Conservation (phyloP, 2,329 filamentous ascomycete species). For the Pseudogymnoascus sp. region DNA sequence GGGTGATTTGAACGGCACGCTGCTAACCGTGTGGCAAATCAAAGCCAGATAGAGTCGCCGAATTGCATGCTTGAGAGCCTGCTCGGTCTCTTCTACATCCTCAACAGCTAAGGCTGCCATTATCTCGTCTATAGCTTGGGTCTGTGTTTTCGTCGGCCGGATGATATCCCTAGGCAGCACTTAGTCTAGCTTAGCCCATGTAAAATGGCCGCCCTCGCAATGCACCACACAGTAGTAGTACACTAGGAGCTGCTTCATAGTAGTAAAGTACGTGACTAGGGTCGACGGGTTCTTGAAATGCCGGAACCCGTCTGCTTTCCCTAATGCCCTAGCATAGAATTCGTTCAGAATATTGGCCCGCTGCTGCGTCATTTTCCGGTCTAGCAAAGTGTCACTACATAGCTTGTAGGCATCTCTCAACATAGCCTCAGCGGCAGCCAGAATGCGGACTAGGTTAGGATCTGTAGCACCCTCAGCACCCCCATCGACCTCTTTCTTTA, state of each 20-base stretch:
- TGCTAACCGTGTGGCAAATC: conserved; percentile 14
- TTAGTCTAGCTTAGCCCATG: not conserved
- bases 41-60: conserved; percentile 12
- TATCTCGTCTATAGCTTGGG: conserved; percentile 13
- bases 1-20: conserved; percentile 11
- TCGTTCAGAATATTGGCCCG: conserved; percentile 15
- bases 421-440: conserved; percentile 11
- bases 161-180: not conserved
- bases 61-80: conserved; percentile 14
- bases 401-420: conserved; percentile 14
- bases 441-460: conserved; percentile 12
- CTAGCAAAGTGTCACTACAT: conserved; percentile 12
- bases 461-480: conserved; percentile 6
- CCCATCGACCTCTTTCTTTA: conserved; percentile 12
- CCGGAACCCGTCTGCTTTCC: conserved; percentile 10
- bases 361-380: conserved; percentile 16
- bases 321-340: conserved; percentile 11
- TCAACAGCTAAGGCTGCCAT: conserved; percentile 10
- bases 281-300: conserved; percentile 14
- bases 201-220: conserved; percentile 11
- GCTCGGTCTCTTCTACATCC: conserved; percentile 9
- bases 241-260: conserved; percentile 14
- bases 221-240: conserved; percentile 15
- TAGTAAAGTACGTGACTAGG: conserved; percentile 15
- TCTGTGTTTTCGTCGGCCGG: not conserved